These are phyloP conservation scores for Acanthamoeba polyphaga DNA, from an alignment of 208 protist genomes.

Conservation along the genomic window DNA sequence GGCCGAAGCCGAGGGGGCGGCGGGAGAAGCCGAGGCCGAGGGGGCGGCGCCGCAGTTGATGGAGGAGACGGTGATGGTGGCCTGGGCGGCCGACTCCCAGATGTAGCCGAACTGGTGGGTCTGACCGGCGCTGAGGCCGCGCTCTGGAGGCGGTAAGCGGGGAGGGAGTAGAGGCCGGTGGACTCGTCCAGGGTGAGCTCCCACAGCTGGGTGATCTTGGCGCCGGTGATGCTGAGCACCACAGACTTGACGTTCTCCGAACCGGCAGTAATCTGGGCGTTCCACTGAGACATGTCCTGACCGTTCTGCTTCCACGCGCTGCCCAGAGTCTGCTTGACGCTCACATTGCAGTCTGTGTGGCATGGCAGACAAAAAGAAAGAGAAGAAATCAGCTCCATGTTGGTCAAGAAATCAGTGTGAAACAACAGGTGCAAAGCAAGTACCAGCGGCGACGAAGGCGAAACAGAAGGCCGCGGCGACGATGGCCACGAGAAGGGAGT, in stretches of 20 bases:
- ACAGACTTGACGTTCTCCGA: too few relatives aligned
- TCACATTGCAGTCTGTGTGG: neutral
- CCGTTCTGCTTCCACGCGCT: too few relatives aligned
- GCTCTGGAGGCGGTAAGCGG: neutral
- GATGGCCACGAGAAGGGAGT: neutral
- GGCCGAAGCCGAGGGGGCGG: neutral
- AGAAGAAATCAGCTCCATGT: neutral
- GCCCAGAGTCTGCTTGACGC: too few relatives aligned
- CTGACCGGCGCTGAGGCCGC: neutral
- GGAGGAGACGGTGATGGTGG: conserved; percentile 12
- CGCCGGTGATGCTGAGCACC: neutral
- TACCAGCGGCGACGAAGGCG: neutral
- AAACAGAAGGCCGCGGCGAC: neutral
- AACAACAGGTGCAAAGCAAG: neutral
- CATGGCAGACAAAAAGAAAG: neutral
- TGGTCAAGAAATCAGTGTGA: neutral
- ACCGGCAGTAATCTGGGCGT: too few relatives aligned
- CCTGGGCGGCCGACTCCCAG: neutral
- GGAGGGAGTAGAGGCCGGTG: neutral
- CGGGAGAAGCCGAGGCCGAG: too few relatives aligned
- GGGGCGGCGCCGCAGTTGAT: neutral
- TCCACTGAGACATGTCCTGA: too few relatives aligned
- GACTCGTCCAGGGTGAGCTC: neutral
- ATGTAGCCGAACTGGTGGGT: conserved; percentile 29
- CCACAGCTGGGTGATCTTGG: conserved; percentile 24